A percentile compares a stretch with the other conserved stretches of the same genome.
Conservation (phyloP, 2,329 filamentous ascomycete species). For the Fusarium bulbicola region DNA sequence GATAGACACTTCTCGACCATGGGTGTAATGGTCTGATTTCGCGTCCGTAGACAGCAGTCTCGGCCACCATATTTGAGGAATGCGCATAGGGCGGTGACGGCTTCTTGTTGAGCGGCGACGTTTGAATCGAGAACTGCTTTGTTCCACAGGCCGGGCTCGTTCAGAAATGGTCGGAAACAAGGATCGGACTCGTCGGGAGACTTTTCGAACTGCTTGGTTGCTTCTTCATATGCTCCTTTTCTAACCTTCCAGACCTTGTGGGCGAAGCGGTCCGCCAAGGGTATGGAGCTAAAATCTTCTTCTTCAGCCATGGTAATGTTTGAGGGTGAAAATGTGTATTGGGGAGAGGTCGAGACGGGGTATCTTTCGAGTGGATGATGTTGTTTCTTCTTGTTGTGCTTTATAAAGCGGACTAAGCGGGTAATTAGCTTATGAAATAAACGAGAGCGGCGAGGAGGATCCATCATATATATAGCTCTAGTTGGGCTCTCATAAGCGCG, state of each 20-base stretch:
- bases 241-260: conserved; percentile 95
- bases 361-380: conserved; percentile 33
- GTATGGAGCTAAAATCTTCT: conserved; percentile 83
- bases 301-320: conserved; percentile 77
- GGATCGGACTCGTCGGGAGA: conserved; percentile 87
- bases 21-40: conserved; percentile 76
- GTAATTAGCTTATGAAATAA: conserved; percentile 46
- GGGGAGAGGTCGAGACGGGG: conserved; percentile 28
- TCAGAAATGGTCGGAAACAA: conserved; percentile 85
- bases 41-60: conserved; percentile 81
- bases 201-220: conserved; percentile 83
- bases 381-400: conserved; percentile 30
- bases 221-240: conserved; percentile 94
- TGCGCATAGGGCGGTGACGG: conserved; percentile 84
- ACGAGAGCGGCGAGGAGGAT: conserved; percentile 33
- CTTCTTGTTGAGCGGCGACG: conserved; percentile 95
- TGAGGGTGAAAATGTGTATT: conserved; percentile 24
- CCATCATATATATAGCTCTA: conserved; percentile 33
- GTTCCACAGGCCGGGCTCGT: conserved; percentile 90
- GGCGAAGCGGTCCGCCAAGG: conserved; percentile 80
- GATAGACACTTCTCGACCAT: conserved; percentile 92
- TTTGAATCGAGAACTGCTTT: conserved; percentile 93
- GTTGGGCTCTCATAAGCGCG: conserved; percentile 15
- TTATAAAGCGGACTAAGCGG: conserved; percentile 41
- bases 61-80: conserved; percentile 91